phyloP scores from a whole-genome alignment of 192 early-diverging fungal species.

The Entomortierella lignicola region DNA sequence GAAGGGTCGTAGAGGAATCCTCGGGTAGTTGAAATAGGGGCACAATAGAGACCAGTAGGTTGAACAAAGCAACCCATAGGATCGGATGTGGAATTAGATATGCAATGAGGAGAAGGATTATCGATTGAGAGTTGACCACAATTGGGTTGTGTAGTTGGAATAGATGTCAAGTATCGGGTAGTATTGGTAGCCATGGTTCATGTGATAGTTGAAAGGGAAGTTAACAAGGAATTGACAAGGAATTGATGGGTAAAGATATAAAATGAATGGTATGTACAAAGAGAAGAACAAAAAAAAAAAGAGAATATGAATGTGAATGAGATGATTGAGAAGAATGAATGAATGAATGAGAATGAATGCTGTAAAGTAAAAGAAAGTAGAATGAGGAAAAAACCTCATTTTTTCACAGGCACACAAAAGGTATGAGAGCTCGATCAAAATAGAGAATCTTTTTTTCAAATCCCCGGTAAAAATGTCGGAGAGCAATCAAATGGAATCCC shows the following conservation, averaged over 20 bases:
- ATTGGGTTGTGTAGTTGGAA: conserved; percentile 39
- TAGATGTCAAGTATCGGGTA: conserved; percentile 9
- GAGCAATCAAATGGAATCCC: too few species aligned
- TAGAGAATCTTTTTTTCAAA: neutral
- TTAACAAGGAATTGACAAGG: too few species aligned
- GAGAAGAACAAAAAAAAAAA: neutral
- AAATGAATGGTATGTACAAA: neutral
- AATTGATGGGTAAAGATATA: too few species aligned
- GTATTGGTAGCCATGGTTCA: neutral
- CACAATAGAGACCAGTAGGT: conserved; percentile 26
- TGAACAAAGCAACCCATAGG: conserved; percentile 34
- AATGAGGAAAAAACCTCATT: too few species aligned
- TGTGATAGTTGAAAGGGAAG: too few species aligned
- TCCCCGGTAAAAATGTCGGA: too few species aligned
- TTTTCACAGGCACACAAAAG: too few species aligned
- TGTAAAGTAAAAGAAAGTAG: too few species aligned
- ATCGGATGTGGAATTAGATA: neutral
- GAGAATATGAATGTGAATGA: conserved; percentile 6
- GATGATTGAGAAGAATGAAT: neutral
- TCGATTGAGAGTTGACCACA: conserved; percentile 16
- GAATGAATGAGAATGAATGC: too few species aligned
- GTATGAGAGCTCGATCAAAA: too few species aligned
- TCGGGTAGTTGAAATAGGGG: conserved; percentile 37
- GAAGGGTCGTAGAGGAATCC: conserved; percentile 32
- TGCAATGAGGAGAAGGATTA: conserved; percentile 17